phyloP scores from a whole-genome alignment of 306 rosid genomes.

The Inga oerstediana region DNA sequence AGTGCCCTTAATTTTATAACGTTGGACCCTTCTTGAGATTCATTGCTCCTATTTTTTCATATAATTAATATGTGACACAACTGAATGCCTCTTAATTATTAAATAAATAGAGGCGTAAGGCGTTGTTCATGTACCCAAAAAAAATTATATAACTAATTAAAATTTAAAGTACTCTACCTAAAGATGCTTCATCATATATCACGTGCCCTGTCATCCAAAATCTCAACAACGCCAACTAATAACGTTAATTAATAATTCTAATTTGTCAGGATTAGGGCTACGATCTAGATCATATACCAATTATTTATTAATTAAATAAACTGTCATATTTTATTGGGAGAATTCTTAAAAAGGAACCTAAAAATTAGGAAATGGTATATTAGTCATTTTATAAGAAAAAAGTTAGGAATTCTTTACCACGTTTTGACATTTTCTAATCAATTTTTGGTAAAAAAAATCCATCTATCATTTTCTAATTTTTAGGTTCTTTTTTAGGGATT shows the following conservation, averaged over 20 bases:
- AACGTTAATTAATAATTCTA: neutral
- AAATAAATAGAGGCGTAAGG: neutral
- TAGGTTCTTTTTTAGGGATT: too few species aligned
- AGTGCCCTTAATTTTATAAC: neutral
- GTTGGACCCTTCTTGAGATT: neutral
- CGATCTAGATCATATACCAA: conserved; percentile 2
- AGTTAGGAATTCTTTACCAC: too few species aligned
- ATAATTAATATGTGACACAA: neutral
- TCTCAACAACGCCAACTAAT: conserved; percentile 11
- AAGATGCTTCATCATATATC: conserved; percentile 10
- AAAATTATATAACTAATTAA: neutral
- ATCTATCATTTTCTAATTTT: too few species aligned
- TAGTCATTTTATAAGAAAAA: too few species aligned
- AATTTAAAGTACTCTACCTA: neutral
- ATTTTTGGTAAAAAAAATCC: too few species aligned
- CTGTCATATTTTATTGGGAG: too few species aligned
- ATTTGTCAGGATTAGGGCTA: neutral
- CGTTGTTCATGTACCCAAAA: conserved; percentile 6
- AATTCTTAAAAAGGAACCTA: too few species aligned
- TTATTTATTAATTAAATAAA: neutral
- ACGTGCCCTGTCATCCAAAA: conserved; percentile 30
- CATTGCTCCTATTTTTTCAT: neutral
- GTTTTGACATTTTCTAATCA: too few species aligned
- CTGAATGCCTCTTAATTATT: neutral
- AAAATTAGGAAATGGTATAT: too few species aligned